Percentiles rank a stretch among this genome's conserved stretches.
Evolutionary conservation across 177 flowering plant species (phyloP).

Genomic region (Vitis hybrid): DNA sequence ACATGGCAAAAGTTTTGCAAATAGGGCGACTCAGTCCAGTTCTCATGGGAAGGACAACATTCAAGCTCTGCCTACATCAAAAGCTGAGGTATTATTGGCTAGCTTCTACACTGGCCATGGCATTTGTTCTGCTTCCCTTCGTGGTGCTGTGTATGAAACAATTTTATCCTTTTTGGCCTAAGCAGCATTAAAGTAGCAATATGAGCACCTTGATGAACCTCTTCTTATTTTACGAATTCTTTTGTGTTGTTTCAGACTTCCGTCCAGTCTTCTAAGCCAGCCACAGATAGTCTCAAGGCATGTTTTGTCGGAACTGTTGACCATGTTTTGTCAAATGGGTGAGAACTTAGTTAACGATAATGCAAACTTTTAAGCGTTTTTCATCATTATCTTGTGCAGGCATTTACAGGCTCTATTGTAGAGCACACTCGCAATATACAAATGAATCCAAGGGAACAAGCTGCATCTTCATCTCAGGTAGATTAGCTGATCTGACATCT

Average conservation of each 20-base stretch:
- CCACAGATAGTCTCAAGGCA: slow-evolving; percentile 33
- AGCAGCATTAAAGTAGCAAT: background rate
- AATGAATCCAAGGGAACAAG: slow-evolving; percentile 18
- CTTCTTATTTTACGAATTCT: background rate
- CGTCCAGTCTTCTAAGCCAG: slow-evolving; percentile 14
- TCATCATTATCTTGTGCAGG: slow-evolving; percentile 34
- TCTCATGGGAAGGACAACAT: slow-evolving; percentile 24
- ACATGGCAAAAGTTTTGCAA: slow-evolving; percentile 15
- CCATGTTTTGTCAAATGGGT: background rate
- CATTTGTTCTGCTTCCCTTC: background rate
- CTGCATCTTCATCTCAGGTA: slow-evolving; percentile 43
- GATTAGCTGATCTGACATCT: background rate
- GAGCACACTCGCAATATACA: slow-evolving; percentile 47
- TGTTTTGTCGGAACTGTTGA: background rate
- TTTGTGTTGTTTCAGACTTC: slow-evolving; percentile 18
- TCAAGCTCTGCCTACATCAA: slow-evolving; percentile 18
- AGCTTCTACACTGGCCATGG: background rate
- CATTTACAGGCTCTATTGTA: slow-evolving; percentile 66
- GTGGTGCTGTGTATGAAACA: background rate
- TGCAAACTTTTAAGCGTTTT: background rate
- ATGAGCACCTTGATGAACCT: background rate
- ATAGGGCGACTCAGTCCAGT: slow-evolving; percentile 10
- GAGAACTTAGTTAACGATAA: background rate
- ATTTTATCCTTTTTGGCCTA: background rate
- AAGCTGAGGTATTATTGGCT: slow-evolving; percentile 25